Conservation (phyloP, 2,329 filamentous ascomycete species). For the Curvularia verruculosa region DNA sequence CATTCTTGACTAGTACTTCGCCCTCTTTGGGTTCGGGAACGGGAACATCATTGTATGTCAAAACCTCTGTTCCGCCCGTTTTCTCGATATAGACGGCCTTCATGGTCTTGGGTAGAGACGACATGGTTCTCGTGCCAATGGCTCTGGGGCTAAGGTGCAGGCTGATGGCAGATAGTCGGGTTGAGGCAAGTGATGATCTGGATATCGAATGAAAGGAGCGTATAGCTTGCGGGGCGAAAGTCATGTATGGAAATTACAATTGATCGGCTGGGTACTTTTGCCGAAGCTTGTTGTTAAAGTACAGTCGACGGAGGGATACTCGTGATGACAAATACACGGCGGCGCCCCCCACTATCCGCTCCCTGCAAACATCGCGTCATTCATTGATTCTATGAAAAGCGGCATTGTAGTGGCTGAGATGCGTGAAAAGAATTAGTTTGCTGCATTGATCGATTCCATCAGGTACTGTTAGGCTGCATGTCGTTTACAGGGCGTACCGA, state of each 20-base stretch:
- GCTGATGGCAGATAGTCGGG: constrained; percentile 27
- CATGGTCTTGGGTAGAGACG: constrained; percentile 69
- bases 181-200: constrained; percentile 19
- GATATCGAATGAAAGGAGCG: constrained; percentile 16
- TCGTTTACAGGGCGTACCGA: neutral
- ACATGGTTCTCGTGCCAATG: constrained; percentile 44
- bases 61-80: constrained; percentile 73
- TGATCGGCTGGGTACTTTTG: neutral
- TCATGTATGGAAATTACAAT: constrained; percentile 20
- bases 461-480: neutral
- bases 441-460: neutral
- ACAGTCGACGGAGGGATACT: neutral
- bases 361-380: constrained; percentile 16
- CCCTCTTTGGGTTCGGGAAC: constrained; percentile 72
- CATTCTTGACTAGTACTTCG: constrained; percentile 80
- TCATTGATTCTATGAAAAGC: neutral
- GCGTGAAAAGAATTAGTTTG: neutral
- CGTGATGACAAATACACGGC: constrained; percentile 16
- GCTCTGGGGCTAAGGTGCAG: constrained; percentile 24
- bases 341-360: constrained; percentile 5
- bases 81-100: constrained; percentile 74
- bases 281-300: neutral
- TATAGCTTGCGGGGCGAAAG: constrained; percentile 15
- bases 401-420: neutral
- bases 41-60: constrained; percentile 73